Evolutionary conservation across 2,329 filamentous ascomycete genomes (phyloP).

Genomic region (Ascochyta fabae): DNA sequence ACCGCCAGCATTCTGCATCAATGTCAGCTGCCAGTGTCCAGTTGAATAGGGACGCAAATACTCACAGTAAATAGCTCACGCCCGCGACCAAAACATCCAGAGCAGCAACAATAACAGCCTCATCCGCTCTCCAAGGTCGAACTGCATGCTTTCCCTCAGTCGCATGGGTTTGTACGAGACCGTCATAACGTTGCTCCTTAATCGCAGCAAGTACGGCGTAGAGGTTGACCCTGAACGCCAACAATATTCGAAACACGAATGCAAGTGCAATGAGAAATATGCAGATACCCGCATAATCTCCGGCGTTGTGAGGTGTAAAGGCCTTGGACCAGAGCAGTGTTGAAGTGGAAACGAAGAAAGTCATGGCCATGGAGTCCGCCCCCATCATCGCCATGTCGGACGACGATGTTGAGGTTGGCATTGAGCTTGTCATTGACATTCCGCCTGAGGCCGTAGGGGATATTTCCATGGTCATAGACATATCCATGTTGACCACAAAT

Average conservation of each 20-base stretch:
- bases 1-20: slow-evolving; percentile 79
- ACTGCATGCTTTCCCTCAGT: slow-evolving; percentile 51
- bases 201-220: slow-evolving; percentile 54
- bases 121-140: slow-evolving; percentile 77
- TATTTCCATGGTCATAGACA: slow-evolving; percentile 9
- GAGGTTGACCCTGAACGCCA: slow-evolving; percentile 67
- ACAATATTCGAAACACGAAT: slow-evolving; percentile 68
- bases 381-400: slow-evolving; percentile 14
- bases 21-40: background rate
- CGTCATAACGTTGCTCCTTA: slow-evolving; percentile 73
- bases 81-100: slow-evolving; percentile 75
- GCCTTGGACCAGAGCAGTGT: slow-evolving; percentile 69
- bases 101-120: slow-evolving; percentile 73
- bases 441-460: background rate
- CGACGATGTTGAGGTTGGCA: slow-evolving; percentile 12
- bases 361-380: slow-evolving; percentile 57
- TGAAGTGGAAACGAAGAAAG: slow-evolving; percentile 67
- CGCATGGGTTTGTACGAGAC: slow-evolving; percentile 66
- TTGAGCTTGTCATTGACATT: slow-evolving; percentile 20
- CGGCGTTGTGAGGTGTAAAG: slow-evolving; percentile 74
- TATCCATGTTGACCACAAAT: slow-evolving; percentile 8
- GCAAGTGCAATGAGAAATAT: slow-evolving; percentile 84
- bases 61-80: slow-evolving; percentile 84
- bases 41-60: slow-evolving; percentile 28
- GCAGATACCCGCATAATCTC: slow-evolving; percentile 82